Base-by-base conservation (phyloP, 495 filamentous ascomycete genomes). In the Penicillium riverlandense region DNA sequence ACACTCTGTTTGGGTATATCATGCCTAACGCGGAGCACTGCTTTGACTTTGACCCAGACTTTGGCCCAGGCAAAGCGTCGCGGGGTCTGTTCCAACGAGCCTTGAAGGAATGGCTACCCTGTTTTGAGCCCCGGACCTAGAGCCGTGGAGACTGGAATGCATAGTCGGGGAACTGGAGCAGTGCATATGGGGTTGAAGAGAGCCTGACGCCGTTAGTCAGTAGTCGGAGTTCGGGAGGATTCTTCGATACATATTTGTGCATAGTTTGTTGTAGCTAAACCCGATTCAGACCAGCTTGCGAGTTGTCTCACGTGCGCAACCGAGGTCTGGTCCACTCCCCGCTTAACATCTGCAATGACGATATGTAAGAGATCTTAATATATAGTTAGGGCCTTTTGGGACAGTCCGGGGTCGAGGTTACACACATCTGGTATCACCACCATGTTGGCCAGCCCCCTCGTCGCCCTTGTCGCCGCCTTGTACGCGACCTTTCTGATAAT, bases 1-100 rank as follows among this genome's bases (percentile, higher is more conserved):
- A 59, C 11, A 61, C 60, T 30, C 37, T 81, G 1, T 81, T 81
- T 50, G 77, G 76, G 10, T 72, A 75, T 47, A 47, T 78, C 34
- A 54, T 79, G 49, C 35, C 52, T 28, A 64, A 66, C 11, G 63
- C 72, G 8, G 63, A 70, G 50, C 77, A 80, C 57, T 73, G 69
- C 45, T 80, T 68, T 58, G 77, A 80, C 56, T 70, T 79, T 38
- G 50, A 50, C 11, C 49, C 49, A 2, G 32, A 37, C 1, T 63
- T 62, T 40, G 55, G 38, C 4, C 58, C 50, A 0, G 70, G 64
- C 0, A 53, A 48, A 27, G 48, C 41, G 8, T 68, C 68, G 29
- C 59, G 66, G 13, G 49, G 45, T 29, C 47, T 62, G 39, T 77
- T 74, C 40, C 36, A 52, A 10, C 40, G 49, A 28, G 74, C 74